Base-by-base conservation (phyloP, 257 asterid genomes). In the Solanum ahanhuiri region DNA sequence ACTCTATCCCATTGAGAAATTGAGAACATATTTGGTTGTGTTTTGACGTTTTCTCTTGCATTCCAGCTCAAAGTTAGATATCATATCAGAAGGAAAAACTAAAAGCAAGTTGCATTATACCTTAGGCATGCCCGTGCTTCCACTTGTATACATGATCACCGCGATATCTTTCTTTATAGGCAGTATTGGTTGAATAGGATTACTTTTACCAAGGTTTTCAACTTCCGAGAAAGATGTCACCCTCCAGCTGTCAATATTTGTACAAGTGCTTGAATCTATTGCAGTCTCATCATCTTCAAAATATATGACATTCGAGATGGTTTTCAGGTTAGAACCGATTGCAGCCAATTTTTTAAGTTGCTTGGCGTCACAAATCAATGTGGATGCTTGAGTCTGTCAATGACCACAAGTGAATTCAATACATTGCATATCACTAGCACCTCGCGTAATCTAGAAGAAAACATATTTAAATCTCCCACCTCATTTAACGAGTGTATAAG, bases 101-200 rank as follows among this genome's bases (percentile, higher is more conserved):
- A 30, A 64, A 72, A 37, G 60, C 57, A 84, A 85, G 45, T 35
- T 43, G 51, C 45, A 86, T 70, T 90, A 76, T 86, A 96, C 98
- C 98, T 96, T 96, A 81, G 98, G 98, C 86, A 94, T 89, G 92
- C 98, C 98, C 37, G 98, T 94, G 88, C 98, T 96, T 84, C 98
- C 98, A 92, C 98, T 96, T 31, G 98, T 94, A 91, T 93, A 96
- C 98, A 96, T 96, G 86, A 96, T 91, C 87, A 96, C 98, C 76
- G 99, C 99, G 87, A 91, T 89, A 88, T 96, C 99, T 84, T 91
- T 92, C 91, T 94, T 96, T 86, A 87, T 90, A 12, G 99, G 99
- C 85, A 92, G 70, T 63, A 87, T 92, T 67, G 98, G 90, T 18
- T 75, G 88, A 87, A 90, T 87, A 83, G 96, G 93, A 86, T 75